Evolutionary conservation across 1,139 yeast genomes (phyloP).

Genomic region (Taphrina betulina): DNA sequence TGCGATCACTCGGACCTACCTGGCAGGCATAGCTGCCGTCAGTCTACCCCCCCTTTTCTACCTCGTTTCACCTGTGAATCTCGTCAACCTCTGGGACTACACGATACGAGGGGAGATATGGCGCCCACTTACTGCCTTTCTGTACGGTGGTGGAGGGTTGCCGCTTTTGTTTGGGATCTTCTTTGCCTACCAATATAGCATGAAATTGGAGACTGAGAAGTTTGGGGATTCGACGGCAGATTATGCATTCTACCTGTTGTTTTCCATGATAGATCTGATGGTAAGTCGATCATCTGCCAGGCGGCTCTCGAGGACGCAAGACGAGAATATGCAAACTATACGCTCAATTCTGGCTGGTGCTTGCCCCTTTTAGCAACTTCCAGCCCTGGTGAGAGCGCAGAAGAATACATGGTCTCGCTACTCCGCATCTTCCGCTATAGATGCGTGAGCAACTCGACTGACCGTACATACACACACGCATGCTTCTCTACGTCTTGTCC

Average conservation of each 20-base stretch:
- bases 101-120: slow-evolving; percentile 42
- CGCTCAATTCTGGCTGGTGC: slow-evolving; percentile 31
- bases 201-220: slow-evolving; percentile 43
- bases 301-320: background rate
- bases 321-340: slow-evolving; percentile 23
- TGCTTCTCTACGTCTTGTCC: too few relatives aligned
- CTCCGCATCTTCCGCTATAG: slow-evolving; percentile 39
- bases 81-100: slow-evolving; percentile 42
- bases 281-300: slow-evolving; percentile 41
- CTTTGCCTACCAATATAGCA: slow-evolving; percentile 43
- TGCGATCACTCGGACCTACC: slow-evolving; percentile 42
- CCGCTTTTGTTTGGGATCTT: slow-evolving; percentile 38
- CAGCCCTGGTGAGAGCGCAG: slow-evolving; percentile 46
- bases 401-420: slow-evolving; percentile 40
- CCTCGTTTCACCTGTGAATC: slow-evolving; percentile 37
- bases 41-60: slow-evolving; percentile 39
- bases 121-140: slow-evolving; percentile 45
- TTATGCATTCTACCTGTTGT: slow-evolving; percentile 43
- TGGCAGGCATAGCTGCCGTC: slow-evolving; percentile 39
- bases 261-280: slow-evolving; percentile 42
- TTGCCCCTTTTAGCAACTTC: slow-evolving; percentile 36
- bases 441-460: slow-evolving; percentile 38
- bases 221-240: slow-evolving; percentile 42
- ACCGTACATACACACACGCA: slow-evolving; percentile 37
- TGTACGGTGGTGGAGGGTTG: slow-evolving; percentile 41